Evolutionary conservation across 2,329 filamentous ascomycete genomes (phyloP).

Genomic region (Chaetomium strumarium): DNA sequence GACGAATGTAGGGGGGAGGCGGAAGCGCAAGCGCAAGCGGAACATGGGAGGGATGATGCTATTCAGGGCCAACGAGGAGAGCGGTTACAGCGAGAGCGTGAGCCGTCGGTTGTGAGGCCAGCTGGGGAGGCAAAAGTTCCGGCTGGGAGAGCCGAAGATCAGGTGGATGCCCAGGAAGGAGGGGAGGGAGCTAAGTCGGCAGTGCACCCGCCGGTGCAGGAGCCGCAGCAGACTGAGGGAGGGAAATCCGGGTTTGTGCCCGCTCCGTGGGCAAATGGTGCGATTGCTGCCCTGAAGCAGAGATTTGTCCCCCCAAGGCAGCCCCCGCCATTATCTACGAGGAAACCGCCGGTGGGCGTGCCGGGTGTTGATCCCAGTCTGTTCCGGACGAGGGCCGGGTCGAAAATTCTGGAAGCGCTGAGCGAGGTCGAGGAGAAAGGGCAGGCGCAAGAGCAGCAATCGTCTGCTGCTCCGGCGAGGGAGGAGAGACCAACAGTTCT

Average conservation of each 20-base stretch:
- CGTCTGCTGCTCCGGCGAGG: neutral
- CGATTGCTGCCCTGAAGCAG: conserved; percentile 7
- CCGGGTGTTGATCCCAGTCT: conserved; percentile 40
- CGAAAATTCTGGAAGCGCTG: conserved; percentile 37
- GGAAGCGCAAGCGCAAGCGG: neutral
- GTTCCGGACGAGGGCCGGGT: conserved; percentile 43
- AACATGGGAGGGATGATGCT: neutral
- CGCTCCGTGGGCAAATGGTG: conserved; percentile 21
- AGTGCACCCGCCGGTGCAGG: neutral
- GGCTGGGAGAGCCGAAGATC: neutral
- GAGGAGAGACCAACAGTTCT: neutral
- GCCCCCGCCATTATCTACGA: conserved; percentile 8
- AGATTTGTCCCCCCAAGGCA: conserved; percentile 11
- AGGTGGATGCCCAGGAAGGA: neutral
- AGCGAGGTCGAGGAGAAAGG: conserved; percentile 8
- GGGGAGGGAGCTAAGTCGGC: neutral
- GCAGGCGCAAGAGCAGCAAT: neutral
- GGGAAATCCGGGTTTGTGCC: conserved; percentile 11
- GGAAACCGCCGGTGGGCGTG: conserved; percentile 2
- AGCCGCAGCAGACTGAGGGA: neutral
- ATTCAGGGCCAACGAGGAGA: neutral
- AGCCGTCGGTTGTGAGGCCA: neutral
- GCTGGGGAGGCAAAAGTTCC: neutral
- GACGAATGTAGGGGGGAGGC: no score
- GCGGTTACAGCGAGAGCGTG: neutral